Conservation (phyloP, 2,329 filamentous ascomycete species). For the Colletotrichum sp. region DNA sequence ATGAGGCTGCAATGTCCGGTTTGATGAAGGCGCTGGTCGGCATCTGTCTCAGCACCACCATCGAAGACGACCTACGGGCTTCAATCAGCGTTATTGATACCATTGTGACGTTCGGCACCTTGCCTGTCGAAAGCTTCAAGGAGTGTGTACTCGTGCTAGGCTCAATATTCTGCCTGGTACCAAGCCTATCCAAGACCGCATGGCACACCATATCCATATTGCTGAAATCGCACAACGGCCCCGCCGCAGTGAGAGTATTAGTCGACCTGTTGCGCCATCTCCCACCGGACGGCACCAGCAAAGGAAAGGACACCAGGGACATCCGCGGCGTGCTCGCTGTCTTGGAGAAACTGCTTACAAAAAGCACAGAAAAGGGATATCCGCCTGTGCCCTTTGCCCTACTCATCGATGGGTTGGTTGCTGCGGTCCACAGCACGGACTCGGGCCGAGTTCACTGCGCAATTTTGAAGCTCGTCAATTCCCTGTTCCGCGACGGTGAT, state of each 20-base stretch:
- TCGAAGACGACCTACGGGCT: constrained; percentile 67
- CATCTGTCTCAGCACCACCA: constrained; percentile 72
- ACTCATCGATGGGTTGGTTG: constrained; percentile 62
- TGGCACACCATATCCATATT: constrained; percentile 76
- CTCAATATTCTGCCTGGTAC: constrained; percentile 72
- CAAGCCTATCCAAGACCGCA: constrained; percentile 63
- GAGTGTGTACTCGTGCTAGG: constrained; percentile 74
- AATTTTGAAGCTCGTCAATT: constrained; percentile 59
- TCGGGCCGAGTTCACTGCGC: constrained; percentile 51
- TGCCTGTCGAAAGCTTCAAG: constrained; percentile 67
- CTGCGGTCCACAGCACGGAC: constrained; percentile 49
- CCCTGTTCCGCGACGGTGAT: constrained; percentile 58
- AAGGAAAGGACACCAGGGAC: constrained; percentile 60
- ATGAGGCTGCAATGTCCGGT: constrained; percentile 63
- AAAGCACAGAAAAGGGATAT: constrained; percentile 64
- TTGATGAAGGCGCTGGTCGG: constrained; percentile 67
- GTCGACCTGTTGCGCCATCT: constrained; percentile 65
- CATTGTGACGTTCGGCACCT: constrained; percentile 74
- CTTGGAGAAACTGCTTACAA: constrained; percentile 66
- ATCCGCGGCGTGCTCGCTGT: constrained; percentile 69
- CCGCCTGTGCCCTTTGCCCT: constrained; percentile 64
- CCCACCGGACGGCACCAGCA: constrained; percentile 45
- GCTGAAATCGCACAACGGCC: constrained; percentile 76
- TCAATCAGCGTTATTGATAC: constrained; percentile 73
- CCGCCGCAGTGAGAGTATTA: constrained; percentile 69